Percentiles rank a stretch among this genome's conserved stretches.
phyloP scores from a whole-genome alignment of 2,329 filamentous ascomycete species.

The Pezicula radicicola region DNA sequence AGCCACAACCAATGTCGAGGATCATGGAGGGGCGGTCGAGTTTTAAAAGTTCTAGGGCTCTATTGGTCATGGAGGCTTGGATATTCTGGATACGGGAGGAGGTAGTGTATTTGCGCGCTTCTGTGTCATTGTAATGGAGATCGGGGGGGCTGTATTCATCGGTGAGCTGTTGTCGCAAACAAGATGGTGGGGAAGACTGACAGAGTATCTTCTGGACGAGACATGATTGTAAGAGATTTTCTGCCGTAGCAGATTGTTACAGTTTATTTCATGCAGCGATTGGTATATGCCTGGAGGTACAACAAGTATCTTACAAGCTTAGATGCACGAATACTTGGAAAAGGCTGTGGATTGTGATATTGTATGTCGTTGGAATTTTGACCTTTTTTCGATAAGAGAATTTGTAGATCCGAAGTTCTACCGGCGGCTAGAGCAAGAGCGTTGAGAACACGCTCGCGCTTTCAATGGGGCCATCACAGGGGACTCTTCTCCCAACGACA shows the following conservation, averaged over 20 bases:
- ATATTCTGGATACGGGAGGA: constrained; percentile 94
- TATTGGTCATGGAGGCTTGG: constrained; percentile 90
- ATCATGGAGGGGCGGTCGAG: constrained; percentile 79
- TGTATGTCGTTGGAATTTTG: constrained; percentile 9
- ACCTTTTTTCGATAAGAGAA: constrained; percentile 5
- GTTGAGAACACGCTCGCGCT: neutral
- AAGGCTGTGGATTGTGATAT: neutral
- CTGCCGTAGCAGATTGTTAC: constrained; percentile 15
- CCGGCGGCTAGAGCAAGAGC: neutral
- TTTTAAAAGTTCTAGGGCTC: constrained; percentile 87
- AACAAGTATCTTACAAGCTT: neutral
- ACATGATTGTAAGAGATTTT: constrained; percentile 62
- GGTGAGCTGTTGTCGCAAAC: constrained; percentile 19
- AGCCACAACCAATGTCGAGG: constrained; percentile 95
- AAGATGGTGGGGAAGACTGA: constrained; percentile 39
- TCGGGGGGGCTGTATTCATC: constrained; percentile 71
- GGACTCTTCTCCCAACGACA: neutral
- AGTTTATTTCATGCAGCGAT: constrained; percentile 9
- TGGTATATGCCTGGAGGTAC: neutral
- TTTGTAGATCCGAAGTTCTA: constrained; percentile 14
- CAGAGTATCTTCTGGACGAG: constrained; percentile 94
- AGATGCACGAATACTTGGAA: neutral
- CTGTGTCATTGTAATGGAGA: constrained; percentile 94
- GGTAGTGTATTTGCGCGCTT: constrained; percentile 97
- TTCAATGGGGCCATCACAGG: neutral